These are phyloP conservation scores for Populus deltoides DNA, from an alignment of 345 rosid genomes.

Conservation along the genomic window DNA sequence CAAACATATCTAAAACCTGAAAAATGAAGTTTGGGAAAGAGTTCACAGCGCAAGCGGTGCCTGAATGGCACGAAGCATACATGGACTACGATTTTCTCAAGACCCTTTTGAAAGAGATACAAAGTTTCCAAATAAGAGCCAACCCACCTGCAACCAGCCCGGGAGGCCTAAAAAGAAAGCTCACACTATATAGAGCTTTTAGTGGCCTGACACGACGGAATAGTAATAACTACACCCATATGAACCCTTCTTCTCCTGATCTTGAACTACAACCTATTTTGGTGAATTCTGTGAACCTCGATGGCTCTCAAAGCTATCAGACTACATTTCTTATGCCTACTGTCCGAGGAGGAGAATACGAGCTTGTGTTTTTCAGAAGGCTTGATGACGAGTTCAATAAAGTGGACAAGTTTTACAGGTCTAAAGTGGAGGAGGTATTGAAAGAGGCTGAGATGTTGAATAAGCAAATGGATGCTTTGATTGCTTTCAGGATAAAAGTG, in stretches of 20 bases:
- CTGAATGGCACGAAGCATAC: constrained; percentile 75
- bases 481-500: constrained; percentile 66
- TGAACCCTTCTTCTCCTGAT: constrained; percentile 17
- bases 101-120: constrained; percentile 51
- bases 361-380: constrained; percentile 54
- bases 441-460: constrained; percentile 53
- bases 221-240: constrained; percentile 1
- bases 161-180: constrained; percentile 34
- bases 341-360: constrained; percentile 66
- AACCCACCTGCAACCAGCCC: constrained; percentile 20
- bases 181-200: constrained; percentile 54
- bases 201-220: constrained; percentile 47
- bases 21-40: constrained; percentile 80
- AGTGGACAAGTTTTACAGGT: constrained; percentile 49
- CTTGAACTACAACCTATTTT: constrained; percentile 45
- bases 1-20: background rate
- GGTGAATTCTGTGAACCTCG: constrained; percentile 30
- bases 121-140: constrained; percentile 34
- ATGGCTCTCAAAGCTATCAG: constrained; percentile 36
- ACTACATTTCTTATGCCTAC: constrained; percentile 53
- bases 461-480: constrained; percentile 75
- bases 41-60: constrained; percentile 62
- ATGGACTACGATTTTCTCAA: constrained; percentile 58
- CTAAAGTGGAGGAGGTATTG: constrained; percentile 52
- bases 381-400: constrained; percentile 66